These are phyloP conservation scores for Fraxinus angustifolia DNA, from an alignment of 305 asterid genomes.

Conservation along the genomic window DNA sequence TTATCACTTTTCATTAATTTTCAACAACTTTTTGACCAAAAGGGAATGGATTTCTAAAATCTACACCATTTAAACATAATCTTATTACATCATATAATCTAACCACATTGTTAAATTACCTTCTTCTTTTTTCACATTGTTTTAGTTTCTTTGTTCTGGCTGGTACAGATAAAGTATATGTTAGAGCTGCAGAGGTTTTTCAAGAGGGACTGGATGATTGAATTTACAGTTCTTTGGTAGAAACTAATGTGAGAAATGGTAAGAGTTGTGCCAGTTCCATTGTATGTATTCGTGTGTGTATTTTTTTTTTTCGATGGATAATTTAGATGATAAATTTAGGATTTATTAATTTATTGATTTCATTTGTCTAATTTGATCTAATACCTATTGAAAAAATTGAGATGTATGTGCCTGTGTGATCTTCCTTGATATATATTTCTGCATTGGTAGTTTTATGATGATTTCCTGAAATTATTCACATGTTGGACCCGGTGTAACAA, in stretches of 20 bases:
- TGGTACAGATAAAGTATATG: not conserved
- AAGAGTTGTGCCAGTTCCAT: not conserved
- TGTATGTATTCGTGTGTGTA: not conserved
- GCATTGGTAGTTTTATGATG: not conserved
- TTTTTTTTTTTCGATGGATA: not conserved
- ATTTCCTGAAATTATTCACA: not conserved
- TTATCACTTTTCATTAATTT: not conserved
- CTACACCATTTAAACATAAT: not conserved
- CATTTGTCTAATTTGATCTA: not conserved
- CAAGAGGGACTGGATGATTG: not conserved
- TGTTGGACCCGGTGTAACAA: not conserved
- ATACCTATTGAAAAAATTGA: not conserved
- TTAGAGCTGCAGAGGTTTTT: not conserved
- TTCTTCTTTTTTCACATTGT: slow-evolving; percentile 11
- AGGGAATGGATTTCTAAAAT: not conserved
- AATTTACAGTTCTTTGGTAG: not conserved
- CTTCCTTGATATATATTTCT: not conserved
- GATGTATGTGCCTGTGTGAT: not conserved
- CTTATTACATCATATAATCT: not conserved
- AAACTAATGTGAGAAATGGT: not conserved
- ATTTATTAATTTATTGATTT: not conserved
- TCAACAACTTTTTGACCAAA: not conserved
- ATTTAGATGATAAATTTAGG: slow-evolving; percentile 9
- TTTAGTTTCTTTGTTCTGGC: not conserved
- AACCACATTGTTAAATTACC: not conserved